Base-by-base conservation (phyloP, 495 filamentous ascomycete genomes). In the Aspergillus leporis region DNA sequence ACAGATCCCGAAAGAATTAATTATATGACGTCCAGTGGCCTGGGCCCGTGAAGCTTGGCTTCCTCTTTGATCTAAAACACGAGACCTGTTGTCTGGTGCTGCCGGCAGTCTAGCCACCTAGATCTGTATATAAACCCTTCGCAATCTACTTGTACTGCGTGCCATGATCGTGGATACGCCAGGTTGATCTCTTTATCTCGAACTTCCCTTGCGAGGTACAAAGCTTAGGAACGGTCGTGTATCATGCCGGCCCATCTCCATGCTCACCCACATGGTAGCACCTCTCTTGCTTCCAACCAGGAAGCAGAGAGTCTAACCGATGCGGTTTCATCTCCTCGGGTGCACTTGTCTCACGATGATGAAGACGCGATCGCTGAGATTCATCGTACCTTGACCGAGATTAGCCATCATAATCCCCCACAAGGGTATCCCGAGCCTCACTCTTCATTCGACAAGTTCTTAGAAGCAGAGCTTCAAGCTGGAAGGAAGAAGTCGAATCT, bases 371-470 rank as follows among this genome's bases (percentile, higher is more conserved):
- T 75, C 50, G 70, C 67, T 13, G 62, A 74, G 38, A 75, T 75
- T 14, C 71, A 75, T 63, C 69, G 61, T 8, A 70, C 65, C 0
- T 49, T 75, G 51, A 75, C 73, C 0, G 53, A 67, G 38, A 62
- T 65, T n/a, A 62, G 45, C 46, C 51, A 51, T 9, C 25, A 53
- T 18, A 48, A 31, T 1, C 38, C 31, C 9, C 30, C 51, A 19
- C 62, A 62, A 12, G 58, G 63, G 22, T 75, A 74, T 51, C 30
- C 70, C 22, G 73, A 75, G 48, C 73, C 71, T 1, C 73, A 75
- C 52, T 74, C 66, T 0, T 69, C 70, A 0, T 75, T 75, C 25
- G 73, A 75, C 55, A 74, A 69, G 50, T 75, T 75, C 21, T 60
- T 75, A 4, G 73, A 72, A 48, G 65, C 68, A 51, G 69, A 75